Base-by-base conservation (phyloP, 176 grass and related monocot species). In the Zoysia pacifica region DNA sequence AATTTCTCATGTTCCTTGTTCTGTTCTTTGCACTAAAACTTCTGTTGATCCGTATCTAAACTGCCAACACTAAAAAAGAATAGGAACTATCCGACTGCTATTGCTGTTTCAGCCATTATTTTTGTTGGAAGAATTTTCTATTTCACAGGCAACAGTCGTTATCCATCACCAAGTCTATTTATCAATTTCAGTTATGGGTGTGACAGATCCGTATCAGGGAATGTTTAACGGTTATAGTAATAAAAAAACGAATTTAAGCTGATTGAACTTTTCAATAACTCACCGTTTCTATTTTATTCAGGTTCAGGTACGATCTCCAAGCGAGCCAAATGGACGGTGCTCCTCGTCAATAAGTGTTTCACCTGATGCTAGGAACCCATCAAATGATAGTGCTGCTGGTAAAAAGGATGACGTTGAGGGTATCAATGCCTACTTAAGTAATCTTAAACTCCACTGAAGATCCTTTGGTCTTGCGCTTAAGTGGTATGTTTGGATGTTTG, bases 1-100 rank as follows among this genome's bases (percentile, higher is more conserved):
- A 11, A 20, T 86, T 81, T 82, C 6, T 63, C 47, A 54, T 53
- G n/a, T 39, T 70, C 20, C 15, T 47, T 75, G n/a, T 9, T 84
- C 9, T 11, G 14, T 7, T 72, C n/a, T 54, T 67, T 70, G 13
- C 9, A 41, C 5, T n/a, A 3, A 4, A 72, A 10, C 9, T 18
- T 39, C 37, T 12, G 46, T 63, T 20, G 50, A 47, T 51, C 9
- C 13, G 4, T 47, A 5, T 47, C 45, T 47, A 40, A 48, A 66
- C 19, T 66, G 19, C 7, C 9, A 28, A 66, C 9, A 13, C 18
- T 78, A 52, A 15, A 67, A 66, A 78, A 56, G 46, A 74, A 72
- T 41, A 54, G n/a, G 39, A 37, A 18, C 52, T 35, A 59, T 59
- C 6, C 51, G 38, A 51, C 43, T 36, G 52, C 20, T 45, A 56